A percentile compares a stretch with the other conserved stretches of the same genome.
These are phyloP conservation scores for Irpex lacteus DNA, from an alignment of 1,284 basidiomycete species.

Conservation along the genomic window DNA sequence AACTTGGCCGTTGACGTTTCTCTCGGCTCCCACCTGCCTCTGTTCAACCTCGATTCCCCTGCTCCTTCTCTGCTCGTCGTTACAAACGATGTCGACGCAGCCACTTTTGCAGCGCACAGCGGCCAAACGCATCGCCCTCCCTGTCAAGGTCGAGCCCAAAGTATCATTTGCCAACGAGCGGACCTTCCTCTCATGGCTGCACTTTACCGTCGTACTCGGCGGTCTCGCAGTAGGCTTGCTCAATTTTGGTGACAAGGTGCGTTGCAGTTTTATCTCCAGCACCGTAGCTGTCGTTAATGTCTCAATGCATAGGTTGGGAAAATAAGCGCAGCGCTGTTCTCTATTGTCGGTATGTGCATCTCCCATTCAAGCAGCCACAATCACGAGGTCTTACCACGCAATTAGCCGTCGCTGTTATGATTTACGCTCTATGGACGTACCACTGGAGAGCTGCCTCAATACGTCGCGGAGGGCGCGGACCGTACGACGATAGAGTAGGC, in stretches of 20 bases:
- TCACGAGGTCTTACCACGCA: background rate
- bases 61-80: slow-evolving; percentile 16
- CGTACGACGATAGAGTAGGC: slow-evolving; percentile 96
- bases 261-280: slow-evolving; percentile 17
- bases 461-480: slow-evolving; percentile 86
- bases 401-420: slow-evolving; percentile 93
- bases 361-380: background rate
- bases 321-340: slow-evolving; percentile 93
- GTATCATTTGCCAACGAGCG: slow-evolving; percentile 95
- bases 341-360: slow-evolving; percentile 65
- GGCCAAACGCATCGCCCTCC: slow-evolving; percentile 92
- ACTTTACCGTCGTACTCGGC: slow-evolving; percentile 93
- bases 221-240: slow-evolving; percentile 94
- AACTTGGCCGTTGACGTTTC: slow-evolving; percentile 6
- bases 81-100: slow-evolving; percentile 85
- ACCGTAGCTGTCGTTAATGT: background rate
- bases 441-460: slow-evolving; percentile 97
- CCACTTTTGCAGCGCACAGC: slow-evolving; percentile 96
- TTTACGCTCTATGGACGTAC: slow-evolving; percentile 93
- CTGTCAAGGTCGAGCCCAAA: slow-evolving; percentile 91
- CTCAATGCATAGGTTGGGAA: slow-evolving; percentile 66
- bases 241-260: slow-evolving; percentile 93
- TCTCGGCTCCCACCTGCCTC: slow-evolving; percentile 3
- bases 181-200: slow-evolving; percentile 95
- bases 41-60: slow-evolving; percentile 8